phyloP scores from a whole-genome alignment of 2,329 filamentous ascomycete genomes.

The Exophiala sideris region DNA sequence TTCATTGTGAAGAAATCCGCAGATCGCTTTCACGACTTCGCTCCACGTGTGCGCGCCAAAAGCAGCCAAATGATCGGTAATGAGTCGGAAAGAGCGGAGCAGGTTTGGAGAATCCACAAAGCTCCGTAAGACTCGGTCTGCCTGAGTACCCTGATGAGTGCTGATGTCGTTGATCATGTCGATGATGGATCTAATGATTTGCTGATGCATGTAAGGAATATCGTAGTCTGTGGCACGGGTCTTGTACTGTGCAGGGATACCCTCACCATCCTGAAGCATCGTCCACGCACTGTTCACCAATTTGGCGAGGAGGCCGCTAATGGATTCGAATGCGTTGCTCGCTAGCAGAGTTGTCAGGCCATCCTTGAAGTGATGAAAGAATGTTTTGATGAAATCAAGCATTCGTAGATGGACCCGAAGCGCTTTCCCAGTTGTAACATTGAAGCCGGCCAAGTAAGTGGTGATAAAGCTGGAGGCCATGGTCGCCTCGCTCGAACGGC shows the following conservation, averaged over 20 bases:
- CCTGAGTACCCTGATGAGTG: conserved; percentile 75
- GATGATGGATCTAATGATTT: conserved; percentile 87
- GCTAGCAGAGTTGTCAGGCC: conserved; percentile 80
- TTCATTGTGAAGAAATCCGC: conserved; percentile 97
- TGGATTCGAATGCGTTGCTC: conserved; percentile 80
- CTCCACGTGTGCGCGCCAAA: conserved; percentile 97
- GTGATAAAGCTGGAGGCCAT: conserved; percentile 78
- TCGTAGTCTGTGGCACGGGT: conserved; percentile 88
- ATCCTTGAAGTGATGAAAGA: conserved; percentile 80
- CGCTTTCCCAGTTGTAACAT: conserved; percentile 74
- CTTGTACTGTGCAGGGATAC: conserved; percentile 68
- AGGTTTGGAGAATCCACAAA: conserved; percentile 89
- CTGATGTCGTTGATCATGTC: conserved; percentile 97
- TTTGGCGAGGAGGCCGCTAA: conserved; percentile 79
- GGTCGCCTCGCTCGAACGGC: conserved; percentile 73
- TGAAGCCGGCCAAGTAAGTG: conserved; percentile 83
- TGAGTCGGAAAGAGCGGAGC: conserved; percentile 71
- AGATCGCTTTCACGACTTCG: conserved; percentile 84
- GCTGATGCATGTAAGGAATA: conserved; percentile 89
- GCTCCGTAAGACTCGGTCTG: conserved; percentile 85
- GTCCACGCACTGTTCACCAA: conserved; percentile 70
- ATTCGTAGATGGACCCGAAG: conserved; percentile 80
- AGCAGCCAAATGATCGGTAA: conserved; percentile 72
- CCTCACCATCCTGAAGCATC: conserved; percentile 64
- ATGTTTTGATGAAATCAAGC: conserved; percentile 80